phyloP scores from a whole-genome alignment of 164 flowering plant species.

The Vitis rotundifolia region DNA sequence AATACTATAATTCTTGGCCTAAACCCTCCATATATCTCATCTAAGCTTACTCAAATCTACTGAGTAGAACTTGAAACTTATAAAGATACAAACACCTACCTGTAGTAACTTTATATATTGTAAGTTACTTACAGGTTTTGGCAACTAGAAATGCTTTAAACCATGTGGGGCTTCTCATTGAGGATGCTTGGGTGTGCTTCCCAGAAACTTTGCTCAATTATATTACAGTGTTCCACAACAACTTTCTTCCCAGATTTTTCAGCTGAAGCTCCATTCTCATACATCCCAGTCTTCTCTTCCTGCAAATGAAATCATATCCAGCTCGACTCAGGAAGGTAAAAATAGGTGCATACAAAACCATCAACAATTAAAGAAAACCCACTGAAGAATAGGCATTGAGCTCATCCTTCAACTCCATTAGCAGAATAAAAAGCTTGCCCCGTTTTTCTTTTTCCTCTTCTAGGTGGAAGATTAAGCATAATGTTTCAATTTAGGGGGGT shows the following conservation, averaged over 20 bases:
- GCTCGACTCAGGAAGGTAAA: not conserved
- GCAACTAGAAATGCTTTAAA: not conserved
- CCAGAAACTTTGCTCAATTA: conserved; percentile 63
- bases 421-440: no score
- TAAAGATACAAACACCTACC: no score
- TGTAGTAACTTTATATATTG: no score
- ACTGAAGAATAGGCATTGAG: not conserved
- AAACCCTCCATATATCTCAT: no score
- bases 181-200: conserved; percentile 52
- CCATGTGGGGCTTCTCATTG: conserved; percentile 14
- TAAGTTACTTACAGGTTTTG: no score
- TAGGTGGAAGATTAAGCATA: no score
- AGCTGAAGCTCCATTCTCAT: conserved; percentile 22
- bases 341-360: not conserved
- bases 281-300: conserved; percentile 16
- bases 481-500: no score
- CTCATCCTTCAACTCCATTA: no score
- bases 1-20: no score
- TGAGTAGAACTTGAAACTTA: no score
- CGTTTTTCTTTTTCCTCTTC: no score
- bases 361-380: not conserved
- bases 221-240: conserved; percentile 50
- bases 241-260: conserved; percentile 31
- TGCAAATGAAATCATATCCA: conserved; percentile 16
- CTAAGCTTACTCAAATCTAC: no score